phyloP scores from a whole-genome alignment of 2,329 filamentous ascomycete genomes.

The Neonectria neomacrospora region DNA sequence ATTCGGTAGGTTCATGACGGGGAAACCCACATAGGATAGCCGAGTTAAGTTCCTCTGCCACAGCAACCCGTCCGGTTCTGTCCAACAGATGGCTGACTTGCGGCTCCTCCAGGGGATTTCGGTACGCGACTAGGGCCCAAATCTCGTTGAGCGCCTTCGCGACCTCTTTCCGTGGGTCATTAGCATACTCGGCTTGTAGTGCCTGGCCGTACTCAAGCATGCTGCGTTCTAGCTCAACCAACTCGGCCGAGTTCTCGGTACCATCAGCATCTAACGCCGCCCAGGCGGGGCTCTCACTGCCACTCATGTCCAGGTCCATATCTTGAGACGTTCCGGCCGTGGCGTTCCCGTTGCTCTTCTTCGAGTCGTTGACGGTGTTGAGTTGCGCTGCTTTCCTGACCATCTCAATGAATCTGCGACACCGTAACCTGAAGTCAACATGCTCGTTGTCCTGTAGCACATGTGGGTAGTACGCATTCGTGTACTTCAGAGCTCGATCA shows the following conservation, averaged over 20 bases:
- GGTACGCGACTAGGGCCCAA: slow-evolving; percentile 88
- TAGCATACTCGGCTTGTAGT: slow-evolving; percentile 80
- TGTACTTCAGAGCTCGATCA: slow-evolving; percentile 87
- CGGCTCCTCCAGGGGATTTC: slow-evolving; percentile 79
- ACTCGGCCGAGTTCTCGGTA: slow-evolving; percentile 47
- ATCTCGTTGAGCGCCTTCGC: slow-evolving; percentile 82
- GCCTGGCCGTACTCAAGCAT: slow-evolving; percentile 84
- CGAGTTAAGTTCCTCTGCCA: slow-evolving; percentile 94
- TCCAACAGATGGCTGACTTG: slow-evolving; percentile 84
- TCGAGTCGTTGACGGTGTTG: slow-evolving; percentile 59
- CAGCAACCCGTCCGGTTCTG: slow-evolving; percentile 75
- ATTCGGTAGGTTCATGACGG: background rate
- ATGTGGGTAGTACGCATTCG: slow-evolving; percentile 79
- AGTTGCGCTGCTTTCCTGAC: slow-evolving; percentile 79
- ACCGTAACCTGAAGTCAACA: slow-evolving; percentile 88
- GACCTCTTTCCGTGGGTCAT: slow-evolving; percentile 76
- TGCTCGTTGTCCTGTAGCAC: slow-evolving; percentile 84
- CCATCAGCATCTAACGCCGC: slow-evolving; percentile 60
- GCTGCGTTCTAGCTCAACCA: slow-evolving; percentile 68
- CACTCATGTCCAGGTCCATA: slow-evolving; percentile 67
- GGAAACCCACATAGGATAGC: slow-evolving; percentile 82
- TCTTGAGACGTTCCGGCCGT: slow-evolving; percentile 55
- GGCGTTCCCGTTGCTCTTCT: slow-evolving; percentile 56
- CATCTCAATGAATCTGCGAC: slow-evolving; percentile 96
- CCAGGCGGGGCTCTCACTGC: slow-evolving; percentile 52